These are phyloP conservation scores for Lepidopterella palustris DNA, from an alignment of 495 filamentous ascomycete genomes.

Conservation along the genomic window DNA sequence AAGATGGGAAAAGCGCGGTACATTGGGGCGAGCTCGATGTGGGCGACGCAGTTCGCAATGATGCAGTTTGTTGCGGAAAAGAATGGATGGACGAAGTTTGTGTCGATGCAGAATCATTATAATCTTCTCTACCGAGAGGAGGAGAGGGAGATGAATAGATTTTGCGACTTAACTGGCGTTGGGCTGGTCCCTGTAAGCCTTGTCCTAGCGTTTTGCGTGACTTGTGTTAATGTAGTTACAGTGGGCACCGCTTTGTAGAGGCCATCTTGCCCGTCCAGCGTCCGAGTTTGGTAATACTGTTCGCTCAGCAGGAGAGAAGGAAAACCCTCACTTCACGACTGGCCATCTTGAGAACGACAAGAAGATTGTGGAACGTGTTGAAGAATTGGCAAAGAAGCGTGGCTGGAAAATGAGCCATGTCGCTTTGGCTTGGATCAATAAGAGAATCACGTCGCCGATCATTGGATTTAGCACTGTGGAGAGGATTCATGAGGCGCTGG, in stretches of 20 bases:
- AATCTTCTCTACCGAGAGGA: constrained; percentile 39
- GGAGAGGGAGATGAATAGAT: constrained; percentile 38
- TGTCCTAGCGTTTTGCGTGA: neutral
- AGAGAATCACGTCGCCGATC: constrained; percentile 33
- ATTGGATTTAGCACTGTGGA: constrained; percentile 34
- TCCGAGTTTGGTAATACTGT: constrained; percentile 26
- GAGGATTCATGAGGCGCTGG: constrained; percentile 32
- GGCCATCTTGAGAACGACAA: constrained; percentile 27
- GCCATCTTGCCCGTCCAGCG: constrained; percentile 34
- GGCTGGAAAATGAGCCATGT: constrained; percentile 38
- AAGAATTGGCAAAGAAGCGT: constrained; percentile 38
- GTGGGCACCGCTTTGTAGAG: constrained; percentile 37
- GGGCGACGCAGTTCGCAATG: constrained; percentile 35
- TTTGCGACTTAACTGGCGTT: constrained; percentile 37
- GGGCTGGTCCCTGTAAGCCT: constrained; percentile 33
- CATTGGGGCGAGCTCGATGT: constrained; percentile 38
- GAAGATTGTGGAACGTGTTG: constrained; percentile 35
- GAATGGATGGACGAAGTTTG: constrained; percentile 40
- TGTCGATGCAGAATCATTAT: constrained; percentile 41
- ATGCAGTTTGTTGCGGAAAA: constrained; percentile 38
- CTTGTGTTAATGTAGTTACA: neutral
- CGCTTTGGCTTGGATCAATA: constrained; percentile 37
- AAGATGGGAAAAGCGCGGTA: constrained; percentile 37
- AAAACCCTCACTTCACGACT: constrained; percentile 3
- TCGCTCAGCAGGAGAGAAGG: constrained; percentile 28